Evolutionary conservation across 2,329 filamentous ascomycete genomes (phyloP).

Genomic region (Fusarium sp.): DNA sequence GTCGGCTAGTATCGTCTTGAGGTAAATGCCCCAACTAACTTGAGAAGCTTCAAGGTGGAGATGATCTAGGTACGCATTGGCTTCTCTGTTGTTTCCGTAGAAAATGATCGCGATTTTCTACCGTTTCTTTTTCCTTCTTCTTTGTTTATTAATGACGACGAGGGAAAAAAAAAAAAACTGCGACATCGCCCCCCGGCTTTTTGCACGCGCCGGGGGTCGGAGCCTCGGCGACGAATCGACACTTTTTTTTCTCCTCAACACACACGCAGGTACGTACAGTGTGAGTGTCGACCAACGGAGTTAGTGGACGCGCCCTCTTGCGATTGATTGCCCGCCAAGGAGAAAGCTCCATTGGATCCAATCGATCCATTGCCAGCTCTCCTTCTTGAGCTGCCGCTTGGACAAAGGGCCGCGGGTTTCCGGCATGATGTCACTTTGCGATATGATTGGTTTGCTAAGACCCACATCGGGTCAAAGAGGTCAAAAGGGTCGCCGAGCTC

Average conservation of each 20-base stretch:
- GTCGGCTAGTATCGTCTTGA: conserved; percentile 42
- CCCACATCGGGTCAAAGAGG: neutral
- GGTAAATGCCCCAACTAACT: neutral
- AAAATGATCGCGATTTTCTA: conserved; percentile 4
- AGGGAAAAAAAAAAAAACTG: conserved; percentile 3
- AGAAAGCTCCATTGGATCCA: neutral
- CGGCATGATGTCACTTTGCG: conserved; percentile 35
- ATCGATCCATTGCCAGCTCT: neutral
- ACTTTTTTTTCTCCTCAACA: conserved; percentile 1
- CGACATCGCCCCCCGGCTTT: conserved; percentile 25
- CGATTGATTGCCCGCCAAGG: conserved; percentile 1
- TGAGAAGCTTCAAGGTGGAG: neutral
- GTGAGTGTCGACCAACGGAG: neutral
- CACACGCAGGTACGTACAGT: neutral
- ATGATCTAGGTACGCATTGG: neutral
- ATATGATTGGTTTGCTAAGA: conserved; percentile 29
- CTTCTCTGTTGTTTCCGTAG: neutral
- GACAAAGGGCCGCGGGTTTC: conserved; percentile 39
- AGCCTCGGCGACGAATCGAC: conserved; percentile 37
- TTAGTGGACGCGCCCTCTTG: conserved; percentile 4
- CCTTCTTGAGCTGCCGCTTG: neutral
- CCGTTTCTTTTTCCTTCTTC: neutral
- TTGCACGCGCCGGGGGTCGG: conserved; percentile 33
- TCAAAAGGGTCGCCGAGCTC: conserved; percentile 26
- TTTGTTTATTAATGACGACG: conserved; percentile 14